Evolutionary conservation across 306 rosid genomes (phyloP), one percentile per base, ranked within the genome.

Genomic region (Amphicarpaea edgeworthii): DNA sequence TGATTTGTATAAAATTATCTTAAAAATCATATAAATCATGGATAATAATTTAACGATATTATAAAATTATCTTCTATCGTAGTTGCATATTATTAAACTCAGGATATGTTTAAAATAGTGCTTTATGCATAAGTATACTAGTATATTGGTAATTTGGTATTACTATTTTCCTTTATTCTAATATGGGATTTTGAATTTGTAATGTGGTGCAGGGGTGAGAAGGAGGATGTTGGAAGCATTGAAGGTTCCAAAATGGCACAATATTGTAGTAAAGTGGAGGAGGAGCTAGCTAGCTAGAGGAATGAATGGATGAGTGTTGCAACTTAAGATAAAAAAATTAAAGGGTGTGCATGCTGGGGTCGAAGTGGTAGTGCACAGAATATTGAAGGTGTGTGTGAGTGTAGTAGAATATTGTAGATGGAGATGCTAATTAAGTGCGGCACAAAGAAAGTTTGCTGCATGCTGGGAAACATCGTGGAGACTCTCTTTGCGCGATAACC

Each of bases 181-280:
- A 2, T 4, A 30, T 34, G 53, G 53, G 19, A 45, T 5, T 12
- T 12, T 14, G 47, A 6, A 2, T 4, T 30, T 19, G 58, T 8
- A 19, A 30, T 30, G n/a, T 11, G 0, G 7, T 54, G 32, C 26
- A 21, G 40, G 72, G 32, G 68, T 64, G 43, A 3, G 62, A 65
- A 42, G 6, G 41, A 20, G 8, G 37, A 55, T 26, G 19, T 58
- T 58, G 64, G 64, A 58, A n/a, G 40, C 38, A 73, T 57, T 16
- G 75, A 58, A 30, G 68, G 74, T 32, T 51, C 83, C 64, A 47
- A 72, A 70, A 62, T 15, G 28, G 77, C 58, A 70, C 34, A 60
- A 42, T 40, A n/a, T n/a, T n/a, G n/a, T n/a, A n/a, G 10, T 4
- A 7, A 38, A 42, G 19, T 3, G 43, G n/a, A 17, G 17, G 77